Percentiles rank a stretch among this genome's conserved stretches.
Conservation (phyloP, 2,329 filamentous ascomycete species). For the Sporothrix pallida region DNA sequence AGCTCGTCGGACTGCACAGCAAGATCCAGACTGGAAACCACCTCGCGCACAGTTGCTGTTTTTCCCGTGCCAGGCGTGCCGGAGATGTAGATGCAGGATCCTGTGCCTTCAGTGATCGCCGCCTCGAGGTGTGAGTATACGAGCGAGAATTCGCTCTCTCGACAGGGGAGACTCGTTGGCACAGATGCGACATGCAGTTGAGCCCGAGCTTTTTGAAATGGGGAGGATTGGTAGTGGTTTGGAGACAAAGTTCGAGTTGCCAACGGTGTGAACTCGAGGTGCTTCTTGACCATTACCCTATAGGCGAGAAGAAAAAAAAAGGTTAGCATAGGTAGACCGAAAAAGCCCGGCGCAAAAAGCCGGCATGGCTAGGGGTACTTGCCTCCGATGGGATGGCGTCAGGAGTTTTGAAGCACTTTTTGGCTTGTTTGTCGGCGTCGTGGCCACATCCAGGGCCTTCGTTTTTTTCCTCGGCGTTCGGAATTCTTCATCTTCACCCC, state of each 20-base stretch:
- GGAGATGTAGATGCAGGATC: slow-evolving; percentile 98
- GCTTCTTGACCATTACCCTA: slow-evolving; percentile 78
- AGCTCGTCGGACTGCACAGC: slow-evolving; percentile 87
- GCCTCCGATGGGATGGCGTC: slow-evolving; percentile 53
- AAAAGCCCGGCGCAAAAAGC: too few relatives aligned
- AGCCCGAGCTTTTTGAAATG: slow-evolving; percentile 88
- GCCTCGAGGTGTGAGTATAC: slow-evolving; percentile 94
- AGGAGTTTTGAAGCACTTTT: slow-evolving; percentile 51
- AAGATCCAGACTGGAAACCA: slow-evolving; percentile 86
- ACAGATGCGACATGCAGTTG: slow-evolving; percentile 93
- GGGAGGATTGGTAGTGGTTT: slow-evolving; percentile 74
- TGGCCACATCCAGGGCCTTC: slow-evolving; percentile 48
- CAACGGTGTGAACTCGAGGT: slow-evolving; percentile 93
- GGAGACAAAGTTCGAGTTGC: slow-evolving; percentile 84
- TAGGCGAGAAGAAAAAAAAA: slow-evolving; percentile 43
- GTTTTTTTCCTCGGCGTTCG: slow-evolving; percentile 46
- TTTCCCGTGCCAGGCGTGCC: slow-evolving; percentile 98
- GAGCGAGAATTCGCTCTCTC: slow-evolving; percentile 86
- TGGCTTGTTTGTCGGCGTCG: slow-evolving; percentile 60
- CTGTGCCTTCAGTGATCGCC: slow-evolving; percentile 90
- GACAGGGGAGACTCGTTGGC: slow-evolving; percentile 84
- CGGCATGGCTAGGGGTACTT: slow-evolving; percentile 30
- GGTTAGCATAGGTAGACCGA: background rate
- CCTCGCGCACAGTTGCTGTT: slow-evolving; percentile 95
- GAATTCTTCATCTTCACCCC: slow-evolving; percentile 45